Evolutionary conservation across 129 eudicot genomes (phyloP), one percentile per base, ranked within the genome.

Genomic region (Ambrosia trifida): DNA sequence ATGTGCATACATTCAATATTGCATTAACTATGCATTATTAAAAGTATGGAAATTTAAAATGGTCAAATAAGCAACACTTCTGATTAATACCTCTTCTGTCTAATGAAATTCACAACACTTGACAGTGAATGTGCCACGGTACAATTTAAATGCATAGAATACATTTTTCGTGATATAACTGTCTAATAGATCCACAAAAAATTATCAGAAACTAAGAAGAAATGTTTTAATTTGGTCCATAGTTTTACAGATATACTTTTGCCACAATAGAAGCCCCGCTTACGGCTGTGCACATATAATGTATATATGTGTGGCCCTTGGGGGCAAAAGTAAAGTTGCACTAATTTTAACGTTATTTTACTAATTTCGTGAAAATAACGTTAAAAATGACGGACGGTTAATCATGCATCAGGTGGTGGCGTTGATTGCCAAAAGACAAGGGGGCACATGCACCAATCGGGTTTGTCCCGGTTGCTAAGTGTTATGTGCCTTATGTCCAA

Each of bases 121-220:
- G 66, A 43, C 13, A 8, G 24, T 5, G 72, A 30, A 66, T 13
- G 41, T 20, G 50, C 19, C 64, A 41, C 17, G 24, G 28, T 73
- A 63, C n/a, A 11, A 62, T 49, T 63, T 59, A 63, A 20, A 73
- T 50, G 31, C 62, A 63, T 19, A 73, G 1, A 50, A 72, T 11
- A 30, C 38, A 60, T 2, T 35, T 62, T 59, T 36, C 31, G 8
- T 7, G 17, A 35, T 36, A 59, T 4, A 32, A 30, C 14, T 13
- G 14, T 57, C 38, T 11, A 28, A 41, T 20, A 19, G 75, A 54
- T 70, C 51, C 66, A 20, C 12, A 10, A 70, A 3, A 70, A 54
- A 54, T 20, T 41, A 40, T 36, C 20, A 38, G n/a, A 46, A 11
- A 59, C 30, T 2, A 14, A 3, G 11, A 5, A 31, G 5, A 60